Conservation (phyloP, 441 rosid species). For the Flueggea neowawraea region DNA sequence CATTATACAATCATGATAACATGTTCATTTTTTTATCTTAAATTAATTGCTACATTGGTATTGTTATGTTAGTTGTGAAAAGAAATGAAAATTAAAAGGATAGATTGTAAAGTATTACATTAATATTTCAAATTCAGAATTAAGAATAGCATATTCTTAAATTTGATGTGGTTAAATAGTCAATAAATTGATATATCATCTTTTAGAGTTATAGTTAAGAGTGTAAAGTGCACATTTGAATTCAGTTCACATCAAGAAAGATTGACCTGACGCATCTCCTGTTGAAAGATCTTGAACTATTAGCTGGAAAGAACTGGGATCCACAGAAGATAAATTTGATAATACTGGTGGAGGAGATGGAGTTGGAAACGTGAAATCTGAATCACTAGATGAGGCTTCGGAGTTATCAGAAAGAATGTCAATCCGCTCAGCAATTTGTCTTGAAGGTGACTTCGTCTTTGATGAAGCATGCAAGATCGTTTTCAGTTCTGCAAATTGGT, state of each 20-base stretch:
- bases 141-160: too few relatives aligned
- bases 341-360: conserved; percentile 32
- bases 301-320: conserved; percentile 36
- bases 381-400: conserved; percentile 62
- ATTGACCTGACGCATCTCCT: conserved; percentile 58
- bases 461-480: conserved; percentile 55
- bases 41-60: too few relatives aligned
- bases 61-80: too few relatives aligned
- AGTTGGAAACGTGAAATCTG: conserved; percentile 63
- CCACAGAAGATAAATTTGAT: conserved; percentile 22
- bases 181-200: background rate
- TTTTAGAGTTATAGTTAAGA: background rate
- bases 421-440: conserved; percentile 36
- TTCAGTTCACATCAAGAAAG: conserved; percentile 12
- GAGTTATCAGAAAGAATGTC: conserved; percentile 54
- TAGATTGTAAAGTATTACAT: too few relatives aligned
- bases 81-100: too few relatives aligned
- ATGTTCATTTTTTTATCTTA: background rate
- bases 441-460: conserved; percentile 42
- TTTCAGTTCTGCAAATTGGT: conserved; percentile 86
- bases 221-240: conserved; percentile 12
- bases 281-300: conserved; percentile 61
- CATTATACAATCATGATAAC: background rate
- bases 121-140: too few relatives aligned
- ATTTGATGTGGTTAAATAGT: too few relatives aligned